Conservation (phyloP, 495 filamentous ascomycete species). For the Mycothermus thermophilus region DNA sequence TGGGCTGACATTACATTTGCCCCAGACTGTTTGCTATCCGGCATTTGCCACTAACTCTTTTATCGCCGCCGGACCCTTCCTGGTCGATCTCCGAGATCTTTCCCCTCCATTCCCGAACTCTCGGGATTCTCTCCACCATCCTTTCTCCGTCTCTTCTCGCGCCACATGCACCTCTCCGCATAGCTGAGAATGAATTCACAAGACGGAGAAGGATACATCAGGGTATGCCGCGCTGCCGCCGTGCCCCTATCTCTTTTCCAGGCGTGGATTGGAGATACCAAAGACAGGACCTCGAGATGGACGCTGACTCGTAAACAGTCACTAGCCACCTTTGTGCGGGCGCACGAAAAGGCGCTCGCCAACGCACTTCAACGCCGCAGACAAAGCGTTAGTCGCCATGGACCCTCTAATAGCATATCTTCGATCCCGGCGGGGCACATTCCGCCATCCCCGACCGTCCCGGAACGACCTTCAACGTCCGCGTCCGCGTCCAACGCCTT, state of each 20-base stretch:
- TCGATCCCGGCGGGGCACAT: slow-evolving; percentile 33
- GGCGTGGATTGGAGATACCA: neutral
- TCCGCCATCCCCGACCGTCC: slow-evolving; percentile 34
- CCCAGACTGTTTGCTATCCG: too few relatives aligned
- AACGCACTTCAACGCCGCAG: slow-evolving; percentile 80
- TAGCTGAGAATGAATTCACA: slow-evolving; percentile 55
- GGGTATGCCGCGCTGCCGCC: slow-evolving; percentile 37
- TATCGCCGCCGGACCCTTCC: too few relatives aligned
- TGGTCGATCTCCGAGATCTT: too few relatives aligned
- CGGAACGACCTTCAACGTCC: slow-evolving; percentile 41
- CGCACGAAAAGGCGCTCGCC: slow-evolving; percentile 91
- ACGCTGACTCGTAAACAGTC: slow-evolving; percentile 43
- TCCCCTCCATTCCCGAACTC: too few relatives aligned
- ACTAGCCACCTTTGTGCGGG: slow-evolving; percentile 87
- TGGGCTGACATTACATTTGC: too few relatives aligned
- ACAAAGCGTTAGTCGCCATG: slow-evolving; percentile 51
- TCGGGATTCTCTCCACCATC: too few relatives aligned
- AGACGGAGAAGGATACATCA: slow-evolving; percentile 84
- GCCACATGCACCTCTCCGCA: too few relatives aligned
- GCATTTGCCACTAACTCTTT: too few relatives aligned
- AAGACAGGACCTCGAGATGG: neutral
- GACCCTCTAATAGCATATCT: slow-evolving; percentile 39
- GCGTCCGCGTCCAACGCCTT: slow-evolving; percentile 58
- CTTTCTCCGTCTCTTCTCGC: too few relatives aligned
- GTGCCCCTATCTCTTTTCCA: neutral